Conservation (phyloP, 2,329 filamentous ascomycete genomes). For the Phaeophleospora eucalypticola region DNA sequence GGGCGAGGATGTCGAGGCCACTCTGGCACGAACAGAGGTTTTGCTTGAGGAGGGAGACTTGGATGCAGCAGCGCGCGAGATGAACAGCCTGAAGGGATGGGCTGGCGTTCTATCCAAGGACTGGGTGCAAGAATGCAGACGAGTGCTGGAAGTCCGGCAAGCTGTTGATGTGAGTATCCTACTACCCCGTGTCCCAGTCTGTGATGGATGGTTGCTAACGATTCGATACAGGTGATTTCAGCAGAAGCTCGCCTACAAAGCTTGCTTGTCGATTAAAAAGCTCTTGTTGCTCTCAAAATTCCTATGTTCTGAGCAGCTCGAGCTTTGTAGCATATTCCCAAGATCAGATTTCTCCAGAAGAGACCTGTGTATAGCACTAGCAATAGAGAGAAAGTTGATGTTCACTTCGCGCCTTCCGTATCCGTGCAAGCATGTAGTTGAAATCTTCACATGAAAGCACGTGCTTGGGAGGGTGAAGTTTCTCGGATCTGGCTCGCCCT, state of each 20-base stretch:
- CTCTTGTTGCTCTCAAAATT: neutral
- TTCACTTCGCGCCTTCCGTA: no score
- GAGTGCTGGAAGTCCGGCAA: constrained; percentile 91
- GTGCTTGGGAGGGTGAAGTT: no score
- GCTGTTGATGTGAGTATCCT: constrained; percentile 76
- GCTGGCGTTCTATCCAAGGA: constrained; percentile 91
- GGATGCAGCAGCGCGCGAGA: constrained; percentile 86
- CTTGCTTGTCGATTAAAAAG: constrained; percentile 71
- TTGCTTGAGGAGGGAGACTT: constrained; percentile 89
- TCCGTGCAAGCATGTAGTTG: no score
- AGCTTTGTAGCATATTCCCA: constrained; percentile 17
- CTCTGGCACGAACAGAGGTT: constrained; percentile 83
- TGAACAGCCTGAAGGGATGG: constrained; percentile 91
- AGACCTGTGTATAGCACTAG: constrained; percentile 20
- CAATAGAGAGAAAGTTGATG: constrained; percentile 5
- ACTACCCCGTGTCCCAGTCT: no score
- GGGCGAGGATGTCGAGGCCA: constrained; percentile 88
- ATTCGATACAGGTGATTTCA: constrained; percentile 65
- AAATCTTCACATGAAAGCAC: no score
- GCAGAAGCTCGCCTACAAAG: constrained; percentile 87
- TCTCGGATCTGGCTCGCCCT: no score
- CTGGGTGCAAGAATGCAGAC: constrained; percentile 86
- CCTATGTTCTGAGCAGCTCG: neutral
- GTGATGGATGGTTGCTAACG: no score
- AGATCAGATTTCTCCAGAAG: neutral